Percentiles rank a stretch among this genome's conserved stretches.
Conservation (phyloP, 306 rosid genomes). For the Pueraria montana region DNA sequence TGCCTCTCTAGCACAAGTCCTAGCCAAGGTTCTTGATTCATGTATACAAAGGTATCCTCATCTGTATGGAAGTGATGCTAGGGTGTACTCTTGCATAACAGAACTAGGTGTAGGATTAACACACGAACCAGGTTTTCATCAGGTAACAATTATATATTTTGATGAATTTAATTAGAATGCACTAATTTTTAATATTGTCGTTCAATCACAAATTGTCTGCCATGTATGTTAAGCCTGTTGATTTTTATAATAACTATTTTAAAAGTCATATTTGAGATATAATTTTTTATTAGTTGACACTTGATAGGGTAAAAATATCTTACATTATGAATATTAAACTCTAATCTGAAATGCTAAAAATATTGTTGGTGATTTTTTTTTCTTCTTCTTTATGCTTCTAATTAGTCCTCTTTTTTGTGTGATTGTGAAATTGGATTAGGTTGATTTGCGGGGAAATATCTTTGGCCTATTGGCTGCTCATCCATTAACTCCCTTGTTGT, state of each 20-base stretch:
- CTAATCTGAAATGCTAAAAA: neutral
- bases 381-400: neutral
- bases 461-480: conserved; percentile 91
- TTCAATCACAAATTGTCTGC: no score
- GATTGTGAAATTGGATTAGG: conserved; percentile 56
- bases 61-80: conserved; percentile 84
- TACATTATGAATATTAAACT: no score
- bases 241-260: no score
- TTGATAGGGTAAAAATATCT: no score
- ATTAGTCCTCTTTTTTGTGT: neutral
- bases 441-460: conserved; percentile 72
- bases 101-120: conserved; percentile 84
- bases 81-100: conserved; percentile 76
- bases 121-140: conserved; percentile 88
- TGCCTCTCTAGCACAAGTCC: conserved; percentile 62
- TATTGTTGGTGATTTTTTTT: neutral
- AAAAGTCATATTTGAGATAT: no score
- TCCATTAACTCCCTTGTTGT: conserved; percentile 75
- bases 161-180: neutral
- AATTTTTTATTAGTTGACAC: no score
- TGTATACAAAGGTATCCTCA: conserved; percentile 81
- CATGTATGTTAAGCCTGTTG: no score
- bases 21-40: conserved; percentile 76
- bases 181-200: no score
- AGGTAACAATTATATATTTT: conserved; percentile 62